Evolutionary conservation across 2,329 filamentous ascomycete genomes (phyloP).

Genomic region (Mycogone perniciosa): DNA sequence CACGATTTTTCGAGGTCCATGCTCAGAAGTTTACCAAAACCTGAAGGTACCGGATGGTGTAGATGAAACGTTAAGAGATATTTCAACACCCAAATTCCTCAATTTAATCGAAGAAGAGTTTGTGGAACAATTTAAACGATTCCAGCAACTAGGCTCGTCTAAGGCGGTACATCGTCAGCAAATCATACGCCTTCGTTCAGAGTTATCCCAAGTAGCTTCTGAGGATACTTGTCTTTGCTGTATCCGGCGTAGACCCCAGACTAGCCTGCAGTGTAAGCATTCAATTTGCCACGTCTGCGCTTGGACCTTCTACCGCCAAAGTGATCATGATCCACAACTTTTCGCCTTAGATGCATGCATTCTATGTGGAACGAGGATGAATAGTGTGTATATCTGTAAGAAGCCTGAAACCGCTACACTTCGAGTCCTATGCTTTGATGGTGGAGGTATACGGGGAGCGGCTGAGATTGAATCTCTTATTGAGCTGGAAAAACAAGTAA

Average conservation of each 20-base stretch:
- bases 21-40: too few relatives aligned
- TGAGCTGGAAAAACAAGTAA: conserved; percentile 13
- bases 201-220: neutral
- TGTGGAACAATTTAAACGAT: too few relatives aligned
- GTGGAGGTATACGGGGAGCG: conserved; percentile 14
- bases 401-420: conserved; percentile 13
- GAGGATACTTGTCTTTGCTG: conserved; percentile 15
- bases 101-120: too few relatives aligned
- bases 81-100: too few relatives aligned
- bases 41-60: too few relatives aligned
- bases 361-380: conserved; percentile 9
- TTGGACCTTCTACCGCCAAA: conserved; percentile 8
- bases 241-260: conserved; percentile 13
- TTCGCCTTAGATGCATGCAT: conserved; percentile 9
- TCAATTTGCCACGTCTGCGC: conserved; percentile 14
- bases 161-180: too few relatives aligned
- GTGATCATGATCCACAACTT: neutral
- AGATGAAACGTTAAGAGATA: too few relatives aligned
- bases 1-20: too few relatives aligned
- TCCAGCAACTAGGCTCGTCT: too few relatives aligned
- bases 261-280: conserved; percentile 13
- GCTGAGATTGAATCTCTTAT: conserved; percentile 14
- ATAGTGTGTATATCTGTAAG: conserved; percentile 5
- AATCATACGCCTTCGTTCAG: too few relatives aligned
- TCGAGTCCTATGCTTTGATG: conserved; percentile 15